Percentiles rank a stretch among this genome's conserved stretches.
These are phyloP conservation scores for Darksidea phi DNA, from an alignment of 495 filamentous ascomycete genomes.

Conservation along the genomic window DNA sequence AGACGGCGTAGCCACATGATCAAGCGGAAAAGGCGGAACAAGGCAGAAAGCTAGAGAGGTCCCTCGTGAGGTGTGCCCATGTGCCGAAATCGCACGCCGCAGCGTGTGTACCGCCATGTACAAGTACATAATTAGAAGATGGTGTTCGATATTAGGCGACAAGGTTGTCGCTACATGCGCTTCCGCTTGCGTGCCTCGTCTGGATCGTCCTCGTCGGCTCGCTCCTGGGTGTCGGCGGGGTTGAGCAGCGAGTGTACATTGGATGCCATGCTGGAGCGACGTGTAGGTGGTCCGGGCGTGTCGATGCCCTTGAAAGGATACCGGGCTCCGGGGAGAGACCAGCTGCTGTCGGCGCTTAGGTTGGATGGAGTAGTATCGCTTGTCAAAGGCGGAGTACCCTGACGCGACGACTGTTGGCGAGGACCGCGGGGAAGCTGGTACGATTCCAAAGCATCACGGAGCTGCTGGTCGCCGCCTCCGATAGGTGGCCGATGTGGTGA, in stretches of 20 bases:
- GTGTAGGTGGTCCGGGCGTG: constrained; percentile 57
- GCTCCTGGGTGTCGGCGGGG: constrained; percentile 73
- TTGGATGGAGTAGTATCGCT: constrained; percentile 43
- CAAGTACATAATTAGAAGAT: constrained; percentile 26
- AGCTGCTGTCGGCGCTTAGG: constrained; percentile 56
- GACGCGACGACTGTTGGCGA: constrained; percentile 61
- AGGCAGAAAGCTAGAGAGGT: neutral
- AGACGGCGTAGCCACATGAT: neutral
- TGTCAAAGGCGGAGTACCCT: constrained; percentile 45
- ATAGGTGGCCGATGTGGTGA: constrained; percentile 70
- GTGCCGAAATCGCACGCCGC: neutral
- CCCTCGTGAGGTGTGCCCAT: constrained; percentile 13
- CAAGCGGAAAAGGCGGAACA: neutral
- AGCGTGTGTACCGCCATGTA: constrained; percentile 1
- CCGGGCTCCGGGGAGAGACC: constrained; percentile 55
- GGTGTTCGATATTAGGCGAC: neutral
- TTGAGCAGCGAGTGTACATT: constrained; percentile 80
- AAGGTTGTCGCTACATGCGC: constrained; percentile 29
- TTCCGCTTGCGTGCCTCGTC: constrained; percentile 45
- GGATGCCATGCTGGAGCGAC: constrained; percentile 71
- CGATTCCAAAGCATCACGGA: constrained; percentile 75
- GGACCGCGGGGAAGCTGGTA: constrained; percentile 70
- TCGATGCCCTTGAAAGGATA: constrained; percentile 47
- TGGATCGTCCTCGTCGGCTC: constrained; percentile 67
- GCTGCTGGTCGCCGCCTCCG: constrained; percentile 67